These are phyloP conservation scores for Termitomyces sp. DNA, from an alignment of 768 basidiomycete species.

Conservation along the genomic window DNA sequence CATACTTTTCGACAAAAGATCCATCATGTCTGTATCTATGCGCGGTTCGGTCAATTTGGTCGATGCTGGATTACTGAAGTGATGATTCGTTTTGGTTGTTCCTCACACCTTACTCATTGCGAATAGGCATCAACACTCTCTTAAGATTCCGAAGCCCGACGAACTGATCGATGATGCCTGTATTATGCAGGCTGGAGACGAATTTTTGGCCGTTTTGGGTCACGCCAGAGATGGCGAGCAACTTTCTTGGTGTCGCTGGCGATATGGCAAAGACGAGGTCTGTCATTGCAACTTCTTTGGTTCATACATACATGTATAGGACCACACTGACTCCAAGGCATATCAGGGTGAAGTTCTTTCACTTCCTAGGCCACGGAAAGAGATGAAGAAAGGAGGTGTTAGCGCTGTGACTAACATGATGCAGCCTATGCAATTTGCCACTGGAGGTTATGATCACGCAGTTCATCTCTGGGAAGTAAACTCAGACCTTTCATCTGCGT, in stretches of 20 bases:
- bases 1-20: conserved; percentile 16
- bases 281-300: not conserved
- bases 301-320: not conserved
- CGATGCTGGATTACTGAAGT: conserved; percentile 20
- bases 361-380: conserved; percentile 26
- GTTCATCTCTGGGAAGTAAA: conserved; percentile 46
- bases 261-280: conserved; percentile 19
- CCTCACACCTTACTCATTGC: conserved; percentile 5
- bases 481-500: conserved; percentile 27
- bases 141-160: conserved; percentile 15
- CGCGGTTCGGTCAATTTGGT: conserved; percentile 32
- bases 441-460: conserved; percentile 45
- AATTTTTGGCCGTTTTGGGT: conserved; percentile 29
- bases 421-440: conserved; percentile 41
- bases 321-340: not conserved
- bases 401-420: conserved; percentile 40
- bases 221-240: conserved; percentile 35
- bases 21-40: conserved; percentile 31
- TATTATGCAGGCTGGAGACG: conserved; percentile 23
- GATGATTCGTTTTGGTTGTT: conserved; percentile 3
- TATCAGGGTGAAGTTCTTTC: conserved; percentile 8
- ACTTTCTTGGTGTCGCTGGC: conserved; percentile 21
- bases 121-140: conserved; percentile 13
- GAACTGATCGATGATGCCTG: conserved; percentile 43
- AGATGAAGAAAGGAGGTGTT: conserved; percentile 35